Conservation (phyloP, 106 monocot genomes). For the Phalaenopsis aphrodite region DNA sequence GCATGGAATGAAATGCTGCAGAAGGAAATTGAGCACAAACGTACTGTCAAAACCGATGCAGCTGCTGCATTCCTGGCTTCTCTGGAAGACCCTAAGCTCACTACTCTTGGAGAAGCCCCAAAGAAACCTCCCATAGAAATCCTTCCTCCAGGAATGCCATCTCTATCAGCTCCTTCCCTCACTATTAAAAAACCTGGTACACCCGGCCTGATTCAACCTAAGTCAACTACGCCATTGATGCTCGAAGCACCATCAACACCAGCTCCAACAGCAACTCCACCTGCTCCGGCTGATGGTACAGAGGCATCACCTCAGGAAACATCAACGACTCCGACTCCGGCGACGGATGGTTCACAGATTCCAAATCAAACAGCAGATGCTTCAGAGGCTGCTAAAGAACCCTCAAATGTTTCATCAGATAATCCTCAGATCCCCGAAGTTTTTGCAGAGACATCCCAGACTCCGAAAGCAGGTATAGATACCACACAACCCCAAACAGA, state of each 20-base stretch:
- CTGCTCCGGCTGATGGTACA: background rate
- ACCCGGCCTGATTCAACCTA: background rate
- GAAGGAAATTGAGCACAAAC: constrained; percentile 60
- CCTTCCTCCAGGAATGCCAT: constrained; percentile 92
- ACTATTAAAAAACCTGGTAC: constrained; percentile 55
- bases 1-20: constrained; percentile 85
- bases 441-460: background rate
- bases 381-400: background rate
- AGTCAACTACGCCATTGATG: constrained; percentile 19
- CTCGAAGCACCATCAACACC: constrained; percentile 8
- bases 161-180: constrained; percentile 68
- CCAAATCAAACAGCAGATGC: background rate
- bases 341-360: background rate
- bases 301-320: background rate
- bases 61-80: constrained; percentile 79
- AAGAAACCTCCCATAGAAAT: constrained; percentile 97
- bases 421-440: background rate
- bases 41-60: constrained; percentile 67
- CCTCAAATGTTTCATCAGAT: background rate
- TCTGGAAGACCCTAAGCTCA: constrained; percentile 91
- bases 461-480: background rate
- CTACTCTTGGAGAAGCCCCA: constrained; percentile 64
- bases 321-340: background rate
- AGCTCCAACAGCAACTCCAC: background rate
- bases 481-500: background rate